Conservation (phyloP, 1,284 basidiomycete genomes). For the Pseudozyma pruni region DNA sequence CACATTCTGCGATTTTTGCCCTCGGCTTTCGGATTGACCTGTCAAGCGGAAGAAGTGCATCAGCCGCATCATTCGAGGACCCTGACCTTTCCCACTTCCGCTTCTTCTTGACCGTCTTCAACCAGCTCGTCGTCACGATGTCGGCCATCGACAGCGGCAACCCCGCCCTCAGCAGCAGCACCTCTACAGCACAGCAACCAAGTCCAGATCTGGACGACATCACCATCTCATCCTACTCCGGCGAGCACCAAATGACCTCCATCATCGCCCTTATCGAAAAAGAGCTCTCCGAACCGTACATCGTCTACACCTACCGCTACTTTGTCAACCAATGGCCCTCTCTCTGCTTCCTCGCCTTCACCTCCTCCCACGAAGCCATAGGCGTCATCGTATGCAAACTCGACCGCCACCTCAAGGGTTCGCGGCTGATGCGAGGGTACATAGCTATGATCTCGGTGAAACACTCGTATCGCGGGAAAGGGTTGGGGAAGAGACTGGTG, state of each 20-base stretch:
- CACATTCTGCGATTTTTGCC: too few species aligned
- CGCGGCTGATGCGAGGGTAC: constrained; percentile 83
- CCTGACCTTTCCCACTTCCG: neutral
- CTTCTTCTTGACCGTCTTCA: neutral
- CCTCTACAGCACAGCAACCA: too few species aligned
- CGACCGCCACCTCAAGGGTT: constrained; percentile 76
- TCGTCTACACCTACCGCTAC: constrained; percentile 81
- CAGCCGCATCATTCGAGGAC: too few species aligned
- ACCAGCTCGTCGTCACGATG: too few species aligned
- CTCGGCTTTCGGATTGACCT: too few species aligned
- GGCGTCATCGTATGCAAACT: constrained; percentile 97
- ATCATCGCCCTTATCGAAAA: constrained; percentile 65
- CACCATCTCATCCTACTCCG: constrained; percentile 77
- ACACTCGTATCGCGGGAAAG: constrained; percentile 70
- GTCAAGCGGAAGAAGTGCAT: too few species aligned
- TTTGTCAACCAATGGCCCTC: constrained; percentile 91
- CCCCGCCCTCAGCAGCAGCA: neutral
- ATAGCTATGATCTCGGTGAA: constrained; percentile 85
- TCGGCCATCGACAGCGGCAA: neutral
- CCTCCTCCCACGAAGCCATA: neutral
- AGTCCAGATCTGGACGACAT: constrained; percentile 68
- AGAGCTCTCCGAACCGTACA: constrained; percentile 85
- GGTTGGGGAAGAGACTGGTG: constrained; percentile 67
- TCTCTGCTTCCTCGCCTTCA: constrained; percentile 81
- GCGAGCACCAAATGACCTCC: constrained; percentile 72